These are phyloP conservation scores for Boletus mariae DNA, from an alignment of 1,284 basidiomycete genomes.

Conservation along the genomic window DNA sequence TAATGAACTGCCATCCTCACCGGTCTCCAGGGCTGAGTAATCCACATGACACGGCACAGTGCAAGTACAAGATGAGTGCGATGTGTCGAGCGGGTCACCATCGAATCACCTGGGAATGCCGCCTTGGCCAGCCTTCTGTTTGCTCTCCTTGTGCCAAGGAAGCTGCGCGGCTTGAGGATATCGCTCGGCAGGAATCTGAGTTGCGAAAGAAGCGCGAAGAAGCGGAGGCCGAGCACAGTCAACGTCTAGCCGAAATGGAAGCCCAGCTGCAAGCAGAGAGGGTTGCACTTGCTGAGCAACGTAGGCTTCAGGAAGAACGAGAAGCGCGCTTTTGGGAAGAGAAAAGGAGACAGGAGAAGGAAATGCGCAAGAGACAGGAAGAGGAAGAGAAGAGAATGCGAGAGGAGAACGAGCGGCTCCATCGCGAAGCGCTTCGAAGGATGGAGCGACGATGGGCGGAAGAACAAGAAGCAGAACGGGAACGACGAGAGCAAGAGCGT, in stretches of 20 bases:
- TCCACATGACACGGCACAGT: slow-evolving; percentile 35
- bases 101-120: slow-evolving; percentile 14
- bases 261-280: background rate
- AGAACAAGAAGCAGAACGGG: background rate
- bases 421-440: background rate
- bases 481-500: background rate
- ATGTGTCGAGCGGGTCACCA: slow-evolving; percentile 9
- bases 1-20: slow-evolving; percentile 48
- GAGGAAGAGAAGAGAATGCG: background rate
- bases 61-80: slow-evolving; percentile 15
- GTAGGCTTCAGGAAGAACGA: background rate
- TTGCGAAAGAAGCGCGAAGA: slow-evolving; percentile 2
- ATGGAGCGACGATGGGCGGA: background rate
- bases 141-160: slow-evolving; percentile 11
- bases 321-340: background rate
- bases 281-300: background rate
- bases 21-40: background rate
- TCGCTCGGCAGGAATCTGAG: background rate
- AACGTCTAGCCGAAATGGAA: background rate
- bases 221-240: slow-evolving; percentile 4
- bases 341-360: background rate
- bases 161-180: background rate
- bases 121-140: background rate
- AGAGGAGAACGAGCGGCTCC: background rate
- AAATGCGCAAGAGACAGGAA: background rate